Evolutionary conservation across 192 early-diverging fungal genomes (phyloP), one percentile per base, ranked within the genome.

Genomic region (Rhizophagus clarus): DNA sequence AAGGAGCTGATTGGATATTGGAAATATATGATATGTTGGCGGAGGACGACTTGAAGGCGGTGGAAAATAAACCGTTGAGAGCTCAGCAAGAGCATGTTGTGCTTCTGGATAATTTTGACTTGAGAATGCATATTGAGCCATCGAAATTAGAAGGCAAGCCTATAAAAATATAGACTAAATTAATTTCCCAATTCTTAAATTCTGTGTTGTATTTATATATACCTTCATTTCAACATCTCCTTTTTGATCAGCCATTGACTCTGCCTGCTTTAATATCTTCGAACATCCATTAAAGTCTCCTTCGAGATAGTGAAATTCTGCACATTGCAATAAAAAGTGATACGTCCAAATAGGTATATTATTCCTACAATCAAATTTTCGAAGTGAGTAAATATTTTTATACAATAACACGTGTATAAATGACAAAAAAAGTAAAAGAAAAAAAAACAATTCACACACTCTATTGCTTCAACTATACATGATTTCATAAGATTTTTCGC

Each of bases 221-320:
- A 80, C 79, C 74, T 81, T 81, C 80, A 81, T 81, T 32, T 81
- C 80, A 17, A 68, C 40, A 47, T 81, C 80, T 4, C 72, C 80
- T 66, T 74, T 61, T 45, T 76, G 80, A 49, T 81, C 74, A 22
- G 80, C 80, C 49, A 76, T 68, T 29, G 45, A 40, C 31, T 67
- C 75, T 49, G 80, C 80, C 31, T 81, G 72, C 20, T 76, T 77
- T 34, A 81, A 66, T 42, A 68, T 28, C 26, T 61, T 37, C 29
- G 64, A 70, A 66, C 80, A 81, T 64, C 61, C 73, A 74, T 49
- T 47, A 22, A 81, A 81, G 68, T 81, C 80, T 22, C 34, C 28
- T 7, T 67, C 74, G 6, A 37, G 2, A 47, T 76, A 45, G 29
- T 51, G 42, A 60, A 66, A 47, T 26, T 61, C 74, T 10, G 80